Evolutionary conservation across 805 yeast genomes (phyloP), one percentile per base, ranked within the genome.

Genomic region (Hagleromyces aurorensis): DNA sequence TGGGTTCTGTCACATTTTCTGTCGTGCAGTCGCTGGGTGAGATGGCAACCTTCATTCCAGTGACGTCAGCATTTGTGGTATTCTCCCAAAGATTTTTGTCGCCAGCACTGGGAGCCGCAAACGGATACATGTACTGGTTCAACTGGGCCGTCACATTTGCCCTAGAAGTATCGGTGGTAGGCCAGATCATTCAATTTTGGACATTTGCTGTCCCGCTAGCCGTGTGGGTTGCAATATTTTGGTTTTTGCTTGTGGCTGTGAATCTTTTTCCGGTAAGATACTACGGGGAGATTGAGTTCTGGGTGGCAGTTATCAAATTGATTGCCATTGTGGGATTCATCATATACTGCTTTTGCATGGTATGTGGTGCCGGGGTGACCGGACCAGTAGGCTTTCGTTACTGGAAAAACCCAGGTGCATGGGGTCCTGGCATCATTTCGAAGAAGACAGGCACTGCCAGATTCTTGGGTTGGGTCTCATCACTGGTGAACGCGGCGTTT

Each of bases 341-440:
- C 33, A 54, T 79, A 22, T 78, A 77, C 46, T 75, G 77, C 19
- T 57, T 78, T 32, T 66, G 73, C 54, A 78, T 78, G 77, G 84
- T 78, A 14, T 75, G 82, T 55, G 86, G 85, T 59, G 85, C 78
- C 9, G 82, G 83, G 46, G 45, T 48, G 16, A 64, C 70, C 1
- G 85, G 85, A 12, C 79, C 85, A 6, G 70, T 79, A 21, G 87
- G 87, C 8, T 79, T 79, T 65, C 67, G 84, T 53, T 79, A 79
- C 55, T 79, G 87, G 89, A 70, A 82, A 59, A 54, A 79, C 48
- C 85, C 86, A 9, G 85, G 85, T 41, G 69, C 84, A 7, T 75
- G 80, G 75, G 81, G 83, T 27, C 73, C 71, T 27, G 84, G 83
- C 29, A 66, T 69, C 20, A 55, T 69, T 19, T 72, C 74, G 8